Percentiles rank a stretch among this genome's conserved stretches.
Conservation (phyloP, 495 filamentous ascomycete species). For the Daldinia grandis region DNA sequence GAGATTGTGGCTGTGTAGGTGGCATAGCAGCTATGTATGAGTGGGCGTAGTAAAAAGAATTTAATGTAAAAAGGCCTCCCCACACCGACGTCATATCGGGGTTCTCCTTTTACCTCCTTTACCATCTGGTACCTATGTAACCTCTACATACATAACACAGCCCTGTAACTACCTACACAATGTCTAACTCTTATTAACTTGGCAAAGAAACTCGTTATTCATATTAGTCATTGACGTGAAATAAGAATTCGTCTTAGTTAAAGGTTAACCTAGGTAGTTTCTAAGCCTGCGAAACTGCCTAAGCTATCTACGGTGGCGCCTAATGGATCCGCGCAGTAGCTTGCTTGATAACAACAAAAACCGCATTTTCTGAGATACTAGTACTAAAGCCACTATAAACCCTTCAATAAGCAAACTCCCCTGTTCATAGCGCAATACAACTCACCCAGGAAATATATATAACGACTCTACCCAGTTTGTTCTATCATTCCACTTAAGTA, state of each 20-base stretch:
- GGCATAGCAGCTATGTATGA: not conserved
- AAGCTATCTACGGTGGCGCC: slow-evolving; percentile 46
- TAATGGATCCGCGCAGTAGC: slow-evolving; percentile 60
- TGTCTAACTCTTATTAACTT: not conserved
- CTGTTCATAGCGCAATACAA: not conserved
- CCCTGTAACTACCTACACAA: no score
- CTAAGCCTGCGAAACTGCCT: slow-evolving; percentile 45
- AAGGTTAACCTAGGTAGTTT: not conserved
- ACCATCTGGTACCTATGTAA: no score
- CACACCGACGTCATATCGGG: not conserved
- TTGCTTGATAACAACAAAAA: slow-evolving; percentile 61
- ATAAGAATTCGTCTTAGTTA: not conserved
- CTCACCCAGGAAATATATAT: slow-evolving; percentile 65
- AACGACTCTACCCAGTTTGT: slow-evolving; percentile 68
- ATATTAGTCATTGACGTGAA: not conserved
- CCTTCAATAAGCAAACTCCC: not conserved
- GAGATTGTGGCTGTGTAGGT: slow-evolving; percentile 14
- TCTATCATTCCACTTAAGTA: slow-evolving; percentile 68
- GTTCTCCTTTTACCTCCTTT: no score
- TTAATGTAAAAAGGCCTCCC: slow-evolving; percentile 1
- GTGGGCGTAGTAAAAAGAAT: not conserved
- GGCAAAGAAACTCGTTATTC: slow-evolving; percentile 20
- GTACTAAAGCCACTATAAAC: slow-evolving; percentile 58
- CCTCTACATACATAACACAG: no score
- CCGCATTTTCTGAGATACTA: slow-evolving; percentile 60